A percentile compares a stretch with the other conserved stretches of the same genome.
Conservation (phyloP, 2,329 filamentous ascomycete species). For the Colletotrichum sp. region DNA sequence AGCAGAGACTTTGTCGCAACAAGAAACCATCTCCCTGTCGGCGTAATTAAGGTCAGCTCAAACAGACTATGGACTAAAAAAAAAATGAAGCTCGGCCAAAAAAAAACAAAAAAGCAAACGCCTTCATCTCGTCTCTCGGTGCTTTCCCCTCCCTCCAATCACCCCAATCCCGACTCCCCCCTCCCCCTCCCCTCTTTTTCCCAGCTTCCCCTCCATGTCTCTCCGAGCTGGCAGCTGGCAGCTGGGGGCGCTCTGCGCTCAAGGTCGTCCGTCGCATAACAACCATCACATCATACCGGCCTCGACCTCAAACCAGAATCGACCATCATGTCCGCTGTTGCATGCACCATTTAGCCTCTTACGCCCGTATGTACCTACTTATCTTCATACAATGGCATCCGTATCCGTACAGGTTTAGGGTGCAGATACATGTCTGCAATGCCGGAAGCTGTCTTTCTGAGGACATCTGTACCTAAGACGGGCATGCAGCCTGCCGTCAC, state of each 20-base stretch:
- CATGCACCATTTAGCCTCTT: neutral
- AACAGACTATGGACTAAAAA: neutral
- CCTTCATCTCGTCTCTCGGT: conserved; percentile 5
- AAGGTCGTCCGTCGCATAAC: neutral
- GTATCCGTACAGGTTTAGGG: neutral
- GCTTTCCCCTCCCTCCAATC: neutral
- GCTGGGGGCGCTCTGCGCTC: neutral
- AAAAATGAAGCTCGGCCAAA: neutral
- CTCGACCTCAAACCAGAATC: neutral
- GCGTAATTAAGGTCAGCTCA: neutral
- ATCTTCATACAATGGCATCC: neutral
- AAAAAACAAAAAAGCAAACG: neutral
- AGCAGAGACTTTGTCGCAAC: neutral
- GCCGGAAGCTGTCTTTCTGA: neutral
- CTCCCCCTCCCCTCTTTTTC: neutral
- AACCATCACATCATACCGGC: neutral
- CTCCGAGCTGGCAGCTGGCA: neutral
- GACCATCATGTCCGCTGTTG: neutral
- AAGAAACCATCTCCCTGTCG: conserved; percentile 19
- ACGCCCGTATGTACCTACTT: conserved; percentile 1
- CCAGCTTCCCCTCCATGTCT: neutral
- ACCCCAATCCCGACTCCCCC: neutral
- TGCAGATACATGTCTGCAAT: neutral
- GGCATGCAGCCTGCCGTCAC: neutral
- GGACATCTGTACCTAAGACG: neutral